A percentile compares a stretch with the other conserved stretches of the same genome.
These are phyloP conservation scores for Beauveria asiatica DNA, from an alignment of 2,329 filamentous ascomycete species.

Conservation along the genomic window DNA sequence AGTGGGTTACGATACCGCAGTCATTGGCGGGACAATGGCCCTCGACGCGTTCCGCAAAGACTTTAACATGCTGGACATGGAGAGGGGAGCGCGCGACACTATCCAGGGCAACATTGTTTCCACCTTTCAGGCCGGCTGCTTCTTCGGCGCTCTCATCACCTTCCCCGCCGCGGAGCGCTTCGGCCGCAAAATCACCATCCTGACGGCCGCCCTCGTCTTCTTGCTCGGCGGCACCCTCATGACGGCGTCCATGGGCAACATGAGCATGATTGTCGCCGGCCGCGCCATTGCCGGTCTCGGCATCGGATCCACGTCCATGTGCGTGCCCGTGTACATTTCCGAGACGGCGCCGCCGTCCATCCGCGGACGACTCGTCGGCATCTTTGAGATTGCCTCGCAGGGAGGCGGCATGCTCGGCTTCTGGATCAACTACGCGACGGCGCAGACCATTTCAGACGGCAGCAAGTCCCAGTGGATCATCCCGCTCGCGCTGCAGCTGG, in stretches of 20 bases:
- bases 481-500: constrained; percentile 44
- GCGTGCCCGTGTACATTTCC: constrained; percentile 36
- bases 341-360: constrained; percentile 40
- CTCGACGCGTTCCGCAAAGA: no score
- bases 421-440: constrained; percentile 17
- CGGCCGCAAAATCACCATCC: constrained; percentile 40
- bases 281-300: constrained; percentile 24
- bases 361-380: constrained; percentile 41
- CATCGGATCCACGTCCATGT: constrained; percentile 40
- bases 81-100: constrained; percentile 22
- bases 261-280: no score
- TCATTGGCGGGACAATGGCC: no score
- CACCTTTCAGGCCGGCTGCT: constrained; percentile 30
- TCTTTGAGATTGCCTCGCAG: constrained; percentile 41
- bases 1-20: no score
- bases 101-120: constrained; percentile 32
- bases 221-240: no score
- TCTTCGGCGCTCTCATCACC: constrained; percentile 30
- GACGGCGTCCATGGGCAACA: no score
- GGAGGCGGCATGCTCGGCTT: constrained; percentile 37
- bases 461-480: constrained; percentile 35
- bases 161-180: constrained; percentile 40
- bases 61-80: constrained; percentile 7
- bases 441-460: constrained; percentile 22
- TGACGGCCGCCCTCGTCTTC: no score